Percentiles rank a stretch among this genome's conserved stretches.
These are phyloP conservation scores for Ganoderma meredithae DNA, from an alignment of 1,284 basidiomycete genomes.

Conservation along the genomic window DNA sequence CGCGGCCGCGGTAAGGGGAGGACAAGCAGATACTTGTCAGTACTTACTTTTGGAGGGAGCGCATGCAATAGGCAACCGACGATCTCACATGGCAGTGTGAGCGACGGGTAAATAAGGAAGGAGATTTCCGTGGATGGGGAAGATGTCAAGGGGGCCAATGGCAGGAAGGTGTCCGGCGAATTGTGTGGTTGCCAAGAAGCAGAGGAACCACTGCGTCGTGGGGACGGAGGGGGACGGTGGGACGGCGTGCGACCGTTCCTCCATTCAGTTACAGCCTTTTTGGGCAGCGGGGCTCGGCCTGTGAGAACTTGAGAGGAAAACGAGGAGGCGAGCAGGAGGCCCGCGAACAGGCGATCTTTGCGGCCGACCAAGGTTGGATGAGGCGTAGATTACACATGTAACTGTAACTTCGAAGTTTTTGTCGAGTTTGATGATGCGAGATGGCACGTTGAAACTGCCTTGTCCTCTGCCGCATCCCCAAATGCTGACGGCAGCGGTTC, in stretches of 20 bases:
- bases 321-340: background rate
- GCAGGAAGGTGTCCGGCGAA: slow-evolving; percentile 3
- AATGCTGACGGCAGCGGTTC: no score
- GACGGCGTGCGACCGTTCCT: background rate
- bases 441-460: background rate
- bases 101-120: background rate
- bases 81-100: background rate
- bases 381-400: background rate
- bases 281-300: background rate
- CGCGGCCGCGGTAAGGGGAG: background rate
- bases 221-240: background rate
- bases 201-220: background rate
- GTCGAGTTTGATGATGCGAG: background rate
- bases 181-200: slow-evolving; percentile 14
- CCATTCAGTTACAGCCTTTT: background rate
- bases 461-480: no score
- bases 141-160: background rate
- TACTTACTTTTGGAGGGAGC: background rate
- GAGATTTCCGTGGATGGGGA: background rate
- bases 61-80: background rate
- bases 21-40: no score
- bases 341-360: background rate
- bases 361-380: background rate
- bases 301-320: background rate
- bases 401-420: background rate